A percentile compares a stretch with the other conserved stretches of the same genome.
Evolutionary conservation across 805 yeast genomes (phyloP).

Genomic region (Nakazawaea anatomiae): DNA sequence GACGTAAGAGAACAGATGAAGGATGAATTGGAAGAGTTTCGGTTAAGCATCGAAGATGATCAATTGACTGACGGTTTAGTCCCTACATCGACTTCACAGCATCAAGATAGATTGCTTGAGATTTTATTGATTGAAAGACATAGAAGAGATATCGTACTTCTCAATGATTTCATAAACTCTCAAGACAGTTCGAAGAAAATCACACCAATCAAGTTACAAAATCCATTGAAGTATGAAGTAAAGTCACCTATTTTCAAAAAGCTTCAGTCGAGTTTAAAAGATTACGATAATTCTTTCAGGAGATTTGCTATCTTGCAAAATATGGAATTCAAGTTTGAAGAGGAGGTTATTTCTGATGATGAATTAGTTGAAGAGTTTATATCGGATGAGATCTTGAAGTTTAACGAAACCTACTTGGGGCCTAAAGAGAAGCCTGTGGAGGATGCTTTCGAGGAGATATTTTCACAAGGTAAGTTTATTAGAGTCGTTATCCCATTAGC

Average conservation of each 20-base stretch:
- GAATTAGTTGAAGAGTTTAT: constrained; percentile 23
- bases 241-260: constrained; percentile 23
- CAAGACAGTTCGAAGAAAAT: constrained; percentile 11
- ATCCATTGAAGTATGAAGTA: constrained; percentile 26
- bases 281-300: constrained; percentile 20
- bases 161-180: constrained; percentile 17
- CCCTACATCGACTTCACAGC: constrained; percentile 24
- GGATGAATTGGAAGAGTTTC: constrained; percentile 17
- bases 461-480: constrained; percentile 21
- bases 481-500: constrained; percentile 28
- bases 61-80: constrained; percentile 10
- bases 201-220: constrained; percentile 17
- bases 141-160: constrained; percentile 19
- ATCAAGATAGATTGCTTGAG: constrained; percentile 27
- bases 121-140: constrained; percentile 29
- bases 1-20: constrained; percentile 16
- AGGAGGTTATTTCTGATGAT: constrained; percentile 10
- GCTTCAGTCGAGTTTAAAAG: constrained; percentile 15
- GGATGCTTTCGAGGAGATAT: constrained; percentile 14
- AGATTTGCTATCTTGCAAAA: constrained; percentile 28
- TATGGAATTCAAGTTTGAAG: constrained; percentile 29
- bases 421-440: constrained; percentile 8
- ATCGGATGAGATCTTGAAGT: constrained; percentile 20
- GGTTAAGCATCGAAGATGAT: constrained; percentile 15
- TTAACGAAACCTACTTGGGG: constrained; percentile 14